Percentiles rank a stretch among this genome's conserved stretches.
These are phyloP conservation scores for Lepidium didymum DNA, from an alignment of 345 rosid genomes.

Conservation along the genomic window DNA sequence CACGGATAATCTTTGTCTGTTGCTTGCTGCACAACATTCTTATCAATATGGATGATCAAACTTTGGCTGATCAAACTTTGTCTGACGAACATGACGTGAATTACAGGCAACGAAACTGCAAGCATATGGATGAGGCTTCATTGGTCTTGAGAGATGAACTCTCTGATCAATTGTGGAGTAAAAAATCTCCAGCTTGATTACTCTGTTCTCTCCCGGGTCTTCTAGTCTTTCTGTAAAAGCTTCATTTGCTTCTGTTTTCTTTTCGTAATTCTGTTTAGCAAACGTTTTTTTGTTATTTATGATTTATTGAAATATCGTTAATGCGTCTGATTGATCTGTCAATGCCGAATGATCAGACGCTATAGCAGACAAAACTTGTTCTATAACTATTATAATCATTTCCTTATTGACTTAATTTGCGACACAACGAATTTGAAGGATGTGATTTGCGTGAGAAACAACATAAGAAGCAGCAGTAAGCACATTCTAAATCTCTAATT, in stretches of 20 bases:
- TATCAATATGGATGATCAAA: slow-evolving; percentile 51
- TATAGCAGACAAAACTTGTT: neutral
- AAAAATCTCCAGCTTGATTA: slow-evolving; percentile 8
- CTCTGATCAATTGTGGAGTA: slow-evolving; percentile 36
- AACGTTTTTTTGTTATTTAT: neutral
- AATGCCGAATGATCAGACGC: neutral
- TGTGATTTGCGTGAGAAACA: slow-evolving; percentile 5
- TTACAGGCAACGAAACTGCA: slow-evolving; percentile 43
- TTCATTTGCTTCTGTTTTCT: slow-evolving; percentile 7
- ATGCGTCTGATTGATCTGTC: too few species aligned
- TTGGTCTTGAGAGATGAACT: slow-evolving; percentile 42
- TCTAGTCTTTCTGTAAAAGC: slow-evolving; percentile 6
- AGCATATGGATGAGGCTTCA: slow-evolving; percentile 37
- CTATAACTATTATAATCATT: neutral
- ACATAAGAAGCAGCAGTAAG: neutral
- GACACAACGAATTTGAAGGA: neutral
- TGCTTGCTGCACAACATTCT: slow-evolving; percentile 72
- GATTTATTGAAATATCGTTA: neutral
- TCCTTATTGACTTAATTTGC: neutral
- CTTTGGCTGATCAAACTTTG: slow-evolving; percentile 33
- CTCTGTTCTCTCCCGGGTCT: neutral
- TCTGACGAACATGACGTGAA: slow-evolving; percentile 47
- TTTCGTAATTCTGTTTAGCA: neutral
- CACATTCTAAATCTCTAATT: slow-evolving; percentile 8
- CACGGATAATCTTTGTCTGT: slow-evolving; percentile 57